Evolutionary conservation across 2,329 filamentous ascomycete species (phyloP), one percentile per base, ranked within the genome.

Genomic region (Mycogone perniciosa): DNA sequence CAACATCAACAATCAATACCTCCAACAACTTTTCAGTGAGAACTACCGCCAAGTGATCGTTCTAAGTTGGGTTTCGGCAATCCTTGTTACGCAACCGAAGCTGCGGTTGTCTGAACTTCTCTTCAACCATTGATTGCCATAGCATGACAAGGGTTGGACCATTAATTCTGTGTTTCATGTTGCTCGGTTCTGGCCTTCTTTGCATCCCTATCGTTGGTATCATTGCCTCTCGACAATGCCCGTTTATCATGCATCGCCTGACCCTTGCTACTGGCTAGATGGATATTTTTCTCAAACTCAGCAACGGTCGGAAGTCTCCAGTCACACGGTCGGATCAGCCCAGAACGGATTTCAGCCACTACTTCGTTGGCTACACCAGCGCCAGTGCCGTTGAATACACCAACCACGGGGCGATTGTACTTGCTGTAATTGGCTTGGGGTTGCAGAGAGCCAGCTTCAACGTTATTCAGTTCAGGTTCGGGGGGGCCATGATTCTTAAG

Each of bases 281-380:
- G 39, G n/a, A 41, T 53, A 11, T 49, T 46, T 39, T 50, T 57
- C 43, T 60, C 54, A 31, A 62, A 65, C n/a, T 64, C 62, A 7
- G 55, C 57, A 26, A 66, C 54, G 0, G 55, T 61, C 9, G 59
- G 61, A 5, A 64, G 52, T 7, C 40, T 51, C 57, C 56, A 59
- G 10, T 45, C 45, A 1, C 47, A 50, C 27, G 53, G 41, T 6
- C 46, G 55, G 11, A 65, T 38, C n/a, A 65, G 44, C 10, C 55
- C 52, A 7, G 58, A 59, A 6, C 59, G 58, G 27, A 68, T 65
- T 39, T 65, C 56, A 38, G 65, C 61, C 8, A 65, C 54, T 39
- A 63, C 52, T 29, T 52, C 50, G 40, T 55, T 56, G 8, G 55
- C 58, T 20, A 45, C 43, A 42, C 26, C 48, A 10, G 29, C 37